Evolutionary conservation across 2,329 filamentous ascomycete genomes (phyloP).

Genomic region (Aspergillus intermedius): DNA sequence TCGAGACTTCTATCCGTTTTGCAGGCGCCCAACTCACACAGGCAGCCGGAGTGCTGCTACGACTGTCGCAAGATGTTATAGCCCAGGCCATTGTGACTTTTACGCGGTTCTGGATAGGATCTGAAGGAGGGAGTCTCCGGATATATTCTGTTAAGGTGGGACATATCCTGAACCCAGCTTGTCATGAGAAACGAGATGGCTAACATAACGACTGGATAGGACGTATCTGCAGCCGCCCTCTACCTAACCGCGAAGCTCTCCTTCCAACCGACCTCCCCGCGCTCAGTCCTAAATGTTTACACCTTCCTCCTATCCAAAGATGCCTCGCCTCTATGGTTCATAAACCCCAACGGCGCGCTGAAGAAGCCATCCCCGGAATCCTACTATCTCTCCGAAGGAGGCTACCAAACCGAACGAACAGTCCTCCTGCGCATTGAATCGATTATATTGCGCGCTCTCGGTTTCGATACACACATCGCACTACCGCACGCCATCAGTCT

Average conservation of each 20-base stretch:
- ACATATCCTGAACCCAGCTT: background rate
- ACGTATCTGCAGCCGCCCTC: constrained; percentile 72
- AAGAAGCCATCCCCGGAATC: constrained; percentile 41
- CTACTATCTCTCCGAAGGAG: constrained; percentile 67
- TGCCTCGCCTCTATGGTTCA: constrained; percentile 48
- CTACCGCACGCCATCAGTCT: constrained; percentile 81
- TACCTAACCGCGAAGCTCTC: constrained; percentile 82
- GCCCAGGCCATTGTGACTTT: constrained; percentile 79
- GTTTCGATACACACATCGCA: constrained; percentile 77
- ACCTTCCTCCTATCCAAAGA: constrained; percentile 64
- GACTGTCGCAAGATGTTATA: constrained; percentile 77
- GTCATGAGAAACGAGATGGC: too few relatives aligned
- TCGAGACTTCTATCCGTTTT: constrained; percentile 40
- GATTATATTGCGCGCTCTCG: constrained; percentile 65
- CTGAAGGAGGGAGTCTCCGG: constrained; percentile 39
- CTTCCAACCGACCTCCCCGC: constrained; percentile 65
- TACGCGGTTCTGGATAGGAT: constrained; percentile 67
- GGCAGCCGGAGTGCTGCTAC: constrained; percentile 59
- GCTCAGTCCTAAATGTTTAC: constrained; percentile 80
- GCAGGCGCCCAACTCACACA: constrained; percentile 42
- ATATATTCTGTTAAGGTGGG: constrained; percentile 39
- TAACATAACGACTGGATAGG: constrained; percentile 41
- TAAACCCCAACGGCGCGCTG: constrained; percentile 22
- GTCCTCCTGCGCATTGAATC: constrained; percentile 69
- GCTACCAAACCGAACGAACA: constrained; percentile 59